Evolutionary conservation across 2,329 filamentous ascomycete genomes (phyloP), one percentile per base, ranked within the genome.

Genomic region (Whalleya microplaca): DNA sequence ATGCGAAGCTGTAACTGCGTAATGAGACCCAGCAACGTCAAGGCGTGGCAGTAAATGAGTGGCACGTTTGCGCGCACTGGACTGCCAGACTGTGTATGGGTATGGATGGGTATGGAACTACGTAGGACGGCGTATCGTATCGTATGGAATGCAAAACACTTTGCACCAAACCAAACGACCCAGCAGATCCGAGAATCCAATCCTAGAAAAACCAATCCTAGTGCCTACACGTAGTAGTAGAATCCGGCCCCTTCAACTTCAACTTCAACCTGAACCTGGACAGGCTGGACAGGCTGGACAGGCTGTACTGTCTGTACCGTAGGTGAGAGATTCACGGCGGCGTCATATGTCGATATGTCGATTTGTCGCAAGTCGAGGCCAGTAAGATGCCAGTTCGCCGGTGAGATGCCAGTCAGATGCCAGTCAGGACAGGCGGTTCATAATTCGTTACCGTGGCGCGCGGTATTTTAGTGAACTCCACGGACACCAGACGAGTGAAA

Each of bases 291-390:
- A n/a, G n/a, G n/a, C 63, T 55, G 53, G 54, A 53, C 46, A 63
- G 61, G 64, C 48, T 51, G 48, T 19, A 41, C 42, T 12, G 3
- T 45, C 27, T n/a, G 44, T 27, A 27, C 23, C 23, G 23, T 27
- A 27, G 41, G 45, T 49, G 49, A 2, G 12, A 56, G 41, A 29
- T 60, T 29, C 21, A 51, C 50, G 42, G 55, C 62, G 66, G 55
- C 62, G 66, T 67, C 67, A 69, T 69, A 60, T 61, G 66, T 65
- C 58, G 29, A n/a, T n/a, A n/a, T n/a, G n/a, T n/a, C n/a, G n/a
- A n/a, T n/a, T n/a, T n/a, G n/a, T n/a, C n/a, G n/a, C n/a, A n/a
- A n/a, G n/a, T n/a, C n/a, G n/a, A n/a, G n/a, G n/a, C n/a, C n/a
- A n/a, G n/a, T n/a, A n/a, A n/a, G n/a, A n/a, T n/a, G n/a, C n/a